Evolutionary conservation across 805 yeast species (phyloP), one percentile per base, ranked within the genome.

Genomic region (Zygosaccharomyces kombuchaensis): DNA sequence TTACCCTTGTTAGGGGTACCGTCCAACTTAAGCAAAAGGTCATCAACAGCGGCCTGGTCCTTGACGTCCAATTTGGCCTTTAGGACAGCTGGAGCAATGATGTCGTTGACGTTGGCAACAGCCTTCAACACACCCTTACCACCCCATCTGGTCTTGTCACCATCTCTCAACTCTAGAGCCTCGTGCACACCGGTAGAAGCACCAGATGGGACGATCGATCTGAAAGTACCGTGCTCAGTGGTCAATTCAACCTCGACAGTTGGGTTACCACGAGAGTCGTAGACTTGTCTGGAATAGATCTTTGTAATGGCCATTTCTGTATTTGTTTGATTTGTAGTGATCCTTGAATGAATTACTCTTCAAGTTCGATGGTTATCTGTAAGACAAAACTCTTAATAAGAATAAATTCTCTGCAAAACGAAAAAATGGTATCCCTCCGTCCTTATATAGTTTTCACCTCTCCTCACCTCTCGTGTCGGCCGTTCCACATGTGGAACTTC

Each of bases 231-330:
- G 68, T 86, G 81, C 55, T 78, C 91, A 68, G 99, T 91, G 80
- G 84, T 77, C 65, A 91, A 67, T 69, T 93, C 98, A 61, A 93
- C 98, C 82, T 93, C 98, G 64, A 93, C 99, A 62, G 99, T 91
- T 77, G 99, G 99, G 84, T 91, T 93, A 77, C 98, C 98, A 78
- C 99, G 88, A 65, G 98, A 91, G 78, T 91, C 99, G 84, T 93
- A 91, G 75, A 91, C 96, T 81, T 82, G 85, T 78, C 99, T 90
- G 66, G 98, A 87, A 74, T 78, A 82, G 63, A 90, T 76, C 75
- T 91, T 90, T 60, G 87, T 72, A 66, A 87, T 80, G 62, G 96
- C 84, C 96, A 87, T 87, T 50, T 39, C 27, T 44, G 9, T 46
- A 22, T 30, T 26, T 40, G 31, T 42, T 37, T 37, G 44, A 40